Conservation (phyloP, 345 rosid species). For the Adansonia digitata region DNA sequence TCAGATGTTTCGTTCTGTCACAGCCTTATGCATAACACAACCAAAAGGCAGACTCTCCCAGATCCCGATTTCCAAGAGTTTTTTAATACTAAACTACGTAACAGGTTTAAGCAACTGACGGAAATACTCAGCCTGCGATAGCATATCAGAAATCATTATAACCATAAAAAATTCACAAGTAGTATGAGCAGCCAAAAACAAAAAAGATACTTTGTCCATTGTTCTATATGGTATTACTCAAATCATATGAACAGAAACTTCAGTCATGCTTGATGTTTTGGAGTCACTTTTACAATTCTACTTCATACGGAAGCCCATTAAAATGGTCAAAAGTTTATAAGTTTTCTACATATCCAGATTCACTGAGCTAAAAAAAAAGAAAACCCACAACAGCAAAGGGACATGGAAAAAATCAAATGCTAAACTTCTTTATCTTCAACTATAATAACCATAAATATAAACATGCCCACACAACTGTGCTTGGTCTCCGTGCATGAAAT, state of each 20-base stretch:
- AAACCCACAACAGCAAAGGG: background rate
- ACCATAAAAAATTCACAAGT: background rate
- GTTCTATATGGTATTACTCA: background rate
- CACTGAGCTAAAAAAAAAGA: background rate
- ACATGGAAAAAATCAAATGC: no score
- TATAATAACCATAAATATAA: background rate
- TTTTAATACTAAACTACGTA: conserved; percentile 58
- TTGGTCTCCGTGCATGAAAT: background rate
- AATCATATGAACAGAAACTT: background rate
- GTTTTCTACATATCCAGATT: no score
- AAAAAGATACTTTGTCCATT: background rate
- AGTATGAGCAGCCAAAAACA: background rate
- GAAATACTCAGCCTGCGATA: conserved; percentile 86
- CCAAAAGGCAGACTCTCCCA: conserved; percentile 33
- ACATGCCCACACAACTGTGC: background rate
- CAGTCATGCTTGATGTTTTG: background rate
- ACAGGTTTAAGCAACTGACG: conserved; percentile 98
- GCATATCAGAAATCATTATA: conserved; percentile 6
- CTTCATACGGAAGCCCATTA: conserved; percentile 3
- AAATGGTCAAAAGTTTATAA: background rate
- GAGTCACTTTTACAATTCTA: background rate
- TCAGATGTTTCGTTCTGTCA: conserved; percentile 25
- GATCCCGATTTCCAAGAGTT: conserved; percentile 26
- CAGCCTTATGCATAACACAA: conserved; percentile 34
- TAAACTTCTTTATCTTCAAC: background rate